phyloP scores from a whole-genome alignment of 2,329 filamentous ascomycete genomes.

The Pseudogymnoascus sp. region DNA sequence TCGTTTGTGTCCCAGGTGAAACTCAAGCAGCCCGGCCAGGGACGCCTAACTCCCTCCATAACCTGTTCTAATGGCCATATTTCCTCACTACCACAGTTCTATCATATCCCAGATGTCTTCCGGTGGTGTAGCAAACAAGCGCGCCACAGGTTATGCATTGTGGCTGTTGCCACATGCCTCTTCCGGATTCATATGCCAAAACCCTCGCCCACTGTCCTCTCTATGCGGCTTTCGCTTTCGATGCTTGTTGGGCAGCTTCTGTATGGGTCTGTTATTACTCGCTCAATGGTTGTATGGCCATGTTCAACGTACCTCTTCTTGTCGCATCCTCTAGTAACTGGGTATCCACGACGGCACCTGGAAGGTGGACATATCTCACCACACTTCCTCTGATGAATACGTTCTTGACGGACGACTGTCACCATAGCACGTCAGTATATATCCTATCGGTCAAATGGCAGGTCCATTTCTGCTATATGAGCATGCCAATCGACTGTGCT shows the following conservation, averaged over 20 bases:
- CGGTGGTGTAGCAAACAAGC: background rate
- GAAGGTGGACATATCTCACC: constrained; percentile 65
- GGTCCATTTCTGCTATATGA: background rate
- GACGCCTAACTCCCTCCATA: constrained; percentile 10
- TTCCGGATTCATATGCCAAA: background rate
- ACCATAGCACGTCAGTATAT: background rate
- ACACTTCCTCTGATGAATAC: constrained; percentile 70
- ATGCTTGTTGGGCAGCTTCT: constrained; percentile 42
- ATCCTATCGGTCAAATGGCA: background rate
- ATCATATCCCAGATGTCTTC: background rate
- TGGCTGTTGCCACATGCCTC: background rate
- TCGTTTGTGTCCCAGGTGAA: constrained; percentile 8
- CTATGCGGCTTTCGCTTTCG: constrained; percentile 32
- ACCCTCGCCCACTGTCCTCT: background rate
- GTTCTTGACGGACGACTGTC: constrained; percentile 62
- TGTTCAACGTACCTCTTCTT: constrained; percentile 45
- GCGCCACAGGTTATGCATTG: background rate
- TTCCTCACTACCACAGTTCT: constrained; percentile 1
- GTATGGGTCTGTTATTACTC: constrained; percentile 21
- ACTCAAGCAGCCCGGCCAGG: constrained; percentile 2
- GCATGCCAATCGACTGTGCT: background rate
- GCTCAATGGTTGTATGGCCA: background rate
- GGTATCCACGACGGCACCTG: constrained; percentile 59
- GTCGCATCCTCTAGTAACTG: constrained; percentile 64
- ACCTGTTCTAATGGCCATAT: constrained; percentile 2